Evolutionary conservation across 2,329 filamentous ascomycete species (phyloP).

Genomic region (Dactylellina drechsleri): DNA sequence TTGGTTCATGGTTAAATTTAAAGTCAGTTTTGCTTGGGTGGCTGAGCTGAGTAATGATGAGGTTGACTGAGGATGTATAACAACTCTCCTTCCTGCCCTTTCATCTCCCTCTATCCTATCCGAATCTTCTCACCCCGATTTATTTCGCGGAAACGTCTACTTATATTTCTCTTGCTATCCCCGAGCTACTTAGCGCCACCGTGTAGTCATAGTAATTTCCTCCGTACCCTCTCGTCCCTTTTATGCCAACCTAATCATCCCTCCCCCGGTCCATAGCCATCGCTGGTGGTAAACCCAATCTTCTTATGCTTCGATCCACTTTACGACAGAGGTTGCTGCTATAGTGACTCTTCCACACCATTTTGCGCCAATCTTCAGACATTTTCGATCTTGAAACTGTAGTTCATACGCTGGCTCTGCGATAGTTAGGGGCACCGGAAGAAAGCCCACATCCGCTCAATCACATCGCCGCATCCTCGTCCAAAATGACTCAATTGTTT

Average conservation of each 20-base stretch:
- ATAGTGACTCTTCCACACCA: background rate
- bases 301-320: background rate
- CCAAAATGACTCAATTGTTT: conserved; percentile 48
- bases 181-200: too few species aligned
- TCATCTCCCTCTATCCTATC: background rate
- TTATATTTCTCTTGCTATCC: too few species aligned
- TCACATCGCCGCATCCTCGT: background rate
- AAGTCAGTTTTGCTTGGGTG: background rate
- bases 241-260: too few species aligned
- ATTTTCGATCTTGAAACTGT: background rate
- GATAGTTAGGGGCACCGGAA: background rate
- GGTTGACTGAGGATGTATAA: too few species aligned
- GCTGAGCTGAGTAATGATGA: conserved; percentile 18
- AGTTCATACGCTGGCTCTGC: background rate
- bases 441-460: background rate
- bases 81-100: background rate
- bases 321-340: background rate
- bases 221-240: too few species aligned
- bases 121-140: background rate
- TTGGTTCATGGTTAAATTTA: background rate
- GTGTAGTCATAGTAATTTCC: too few species aligned
- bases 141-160: too few species aligned
- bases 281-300: background rate
- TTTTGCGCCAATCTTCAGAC: background rate
- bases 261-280: background rate